These are phyloP conservation scores for Astrothelium subdiscretum DNA, from an alignment of 495 filamentous ascomycete genomes.

Conservation along the genomic window DNA sequence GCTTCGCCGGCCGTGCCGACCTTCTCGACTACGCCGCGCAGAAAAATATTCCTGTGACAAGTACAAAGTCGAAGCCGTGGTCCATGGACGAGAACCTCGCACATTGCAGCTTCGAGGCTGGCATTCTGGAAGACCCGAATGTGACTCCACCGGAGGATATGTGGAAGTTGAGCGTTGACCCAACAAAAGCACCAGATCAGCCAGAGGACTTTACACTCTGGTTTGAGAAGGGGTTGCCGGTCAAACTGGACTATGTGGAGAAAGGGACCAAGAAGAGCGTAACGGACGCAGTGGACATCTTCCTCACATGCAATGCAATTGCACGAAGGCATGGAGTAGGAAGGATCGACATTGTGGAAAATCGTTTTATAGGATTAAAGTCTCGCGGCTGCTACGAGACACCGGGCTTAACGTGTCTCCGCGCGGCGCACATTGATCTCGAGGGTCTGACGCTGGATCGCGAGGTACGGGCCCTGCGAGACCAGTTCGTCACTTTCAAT, in stretches of 20 bases:
- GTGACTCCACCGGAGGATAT: constrained; percentile 60
- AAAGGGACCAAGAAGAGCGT: constrained; percentile 42
- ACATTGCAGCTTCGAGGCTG: constrained; percentile 85
- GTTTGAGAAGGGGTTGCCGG: constrained; percentile 79
- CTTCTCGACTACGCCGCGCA: constrained; percentile 76
- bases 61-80: constrained; percentile 80
- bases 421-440: constrained; percentile 67
- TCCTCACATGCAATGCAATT: constrained; percentile 68
- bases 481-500: constrained; percentile 60
- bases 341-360: constrained; percentile 88
- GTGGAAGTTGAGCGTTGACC: constrained; percentile 76
- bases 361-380: constrained; percentile 80
- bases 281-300: constrained; percentile 69
- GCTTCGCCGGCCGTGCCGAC: constrained; percentile 73
- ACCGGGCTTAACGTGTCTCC: constrained; percentile 57
- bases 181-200: constrained; percentile 60
- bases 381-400: constrained; percentile 88
- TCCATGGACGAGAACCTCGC: constrained; percentile 82
- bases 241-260: constrained; percentile 52
- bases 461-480: constrained; percentile 73
- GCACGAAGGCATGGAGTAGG: constrained; percentile 68
- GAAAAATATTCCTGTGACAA: constrained; percentile 73
- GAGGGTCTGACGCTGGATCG: constrained; percentile 79
- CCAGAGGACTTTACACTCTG: constrained; percentile 64
- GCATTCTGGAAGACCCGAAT: constrained; percentile 63